Conservation (phyloP, 306 rosid genomes). For the Cucumis cinereus region DNA sequence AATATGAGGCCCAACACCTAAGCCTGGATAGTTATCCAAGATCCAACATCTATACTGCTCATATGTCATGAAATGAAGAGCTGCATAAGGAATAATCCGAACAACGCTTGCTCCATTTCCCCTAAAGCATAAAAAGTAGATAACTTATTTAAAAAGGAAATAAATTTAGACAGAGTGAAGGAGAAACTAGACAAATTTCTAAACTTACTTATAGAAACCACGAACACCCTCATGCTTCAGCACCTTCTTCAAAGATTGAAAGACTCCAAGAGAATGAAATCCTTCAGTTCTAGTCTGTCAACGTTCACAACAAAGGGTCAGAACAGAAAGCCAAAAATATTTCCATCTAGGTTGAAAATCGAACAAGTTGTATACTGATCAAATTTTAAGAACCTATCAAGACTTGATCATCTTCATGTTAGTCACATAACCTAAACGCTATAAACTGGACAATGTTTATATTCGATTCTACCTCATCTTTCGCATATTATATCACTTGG, state of each 20-base stretch:
- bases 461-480: no score
- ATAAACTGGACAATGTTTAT: no score
- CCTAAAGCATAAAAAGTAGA: slow-evolving; percentile 27
- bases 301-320: neutral
- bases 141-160: slow-evolving; percentile 4
- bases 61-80: slow-evolving; percentile 91
- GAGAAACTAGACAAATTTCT: neutral
- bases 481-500: no score
- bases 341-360: neutral
- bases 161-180: neutral
- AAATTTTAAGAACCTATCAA: neutral
- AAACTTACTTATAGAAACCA: slow-evolving; percentile 75
- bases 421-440: neutral
- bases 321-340: neutral
- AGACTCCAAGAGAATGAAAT: slow-evolving; percentile 63
- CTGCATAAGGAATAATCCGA: slow-evolving; percentile 90
- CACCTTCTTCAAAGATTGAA: slow-evolving; percentile 58
- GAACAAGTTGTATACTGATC: neutral
- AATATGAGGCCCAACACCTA: slow-evolving; percentile 76
- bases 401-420: neutral
- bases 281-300: slow-evolving; percentile 78
- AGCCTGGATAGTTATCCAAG: slow-evolving; percentile 40
- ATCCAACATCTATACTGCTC: slow-evolving; percentile 88
- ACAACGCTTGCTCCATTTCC: slow-evolving; percentile 96
- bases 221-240: slow-evolving; percentile 58